These are phyloP conservation scores for Rhodotorula paludigena DNA, from an alignment of 768 basidiomycete species.

Conservation along the genomic window DNA sequence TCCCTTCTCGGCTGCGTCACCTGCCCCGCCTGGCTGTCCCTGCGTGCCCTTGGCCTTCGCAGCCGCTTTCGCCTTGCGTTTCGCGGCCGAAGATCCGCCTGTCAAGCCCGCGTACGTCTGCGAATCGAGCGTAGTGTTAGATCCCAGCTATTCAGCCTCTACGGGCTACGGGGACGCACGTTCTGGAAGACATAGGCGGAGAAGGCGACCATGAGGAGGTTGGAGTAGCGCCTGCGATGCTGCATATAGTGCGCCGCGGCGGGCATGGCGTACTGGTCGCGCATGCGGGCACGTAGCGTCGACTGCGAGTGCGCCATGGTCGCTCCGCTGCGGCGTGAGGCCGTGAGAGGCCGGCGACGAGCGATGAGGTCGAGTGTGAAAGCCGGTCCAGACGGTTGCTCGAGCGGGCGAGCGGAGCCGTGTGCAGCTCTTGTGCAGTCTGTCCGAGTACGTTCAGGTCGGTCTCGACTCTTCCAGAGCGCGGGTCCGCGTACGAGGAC, in stretches of 20 bases:
- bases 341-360: no score
- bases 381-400: no score
- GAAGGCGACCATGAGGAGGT: conserved; percentile 29
- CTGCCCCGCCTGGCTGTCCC: neutral
- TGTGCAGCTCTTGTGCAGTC: no score
- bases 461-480: no score
- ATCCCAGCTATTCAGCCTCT: no score
- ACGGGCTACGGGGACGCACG: conserved; percentile 1
- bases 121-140: no score
- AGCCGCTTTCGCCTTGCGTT: neutral
- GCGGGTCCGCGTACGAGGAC: no score
- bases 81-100: neutral
- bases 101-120: conserved; percentile 27
- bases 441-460: no score
- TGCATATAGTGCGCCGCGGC: conserved; percentile 1
- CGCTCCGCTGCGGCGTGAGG: neutral
- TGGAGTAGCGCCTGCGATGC: conserved; percentile 7
- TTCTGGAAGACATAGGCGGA: conserved; percentile 20
- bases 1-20: neutral
- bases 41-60: neutral
- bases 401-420: no score
- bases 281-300: neutral
- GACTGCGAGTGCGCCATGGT: conserved; percentile 2
- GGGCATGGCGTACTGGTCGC: neutral
- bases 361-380: no score